phyloP scores from a whole-genome alignment of 139 green algal genomes.

The Parachlorella kessleri region DNA sequence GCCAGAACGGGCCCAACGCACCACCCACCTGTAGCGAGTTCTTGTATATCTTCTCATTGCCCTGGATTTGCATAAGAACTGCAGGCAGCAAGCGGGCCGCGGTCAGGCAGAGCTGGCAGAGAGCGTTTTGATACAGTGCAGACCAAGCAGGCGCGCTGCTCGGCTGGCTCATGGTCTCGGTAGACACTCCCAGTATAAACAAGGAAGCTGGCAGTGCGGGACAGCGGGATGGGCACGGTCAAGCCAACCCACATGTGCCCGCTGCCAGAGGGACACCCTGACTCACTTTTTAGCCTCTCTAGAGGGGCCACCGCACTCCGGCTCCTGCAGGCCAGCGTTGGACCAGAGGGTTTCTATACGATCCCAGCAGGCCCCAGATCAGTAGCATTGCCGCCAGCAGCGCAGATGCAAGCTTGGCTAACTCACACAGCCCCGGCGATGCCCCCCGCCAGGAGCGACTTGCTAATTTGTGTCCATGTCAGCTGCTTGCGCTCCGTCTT shows the following conservation, averaged over 20 bases:
- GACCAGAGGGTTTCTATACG: not conserved
- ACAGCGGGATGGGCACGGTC: no score
- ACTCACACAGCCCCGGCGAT: conserved; percentile 92
- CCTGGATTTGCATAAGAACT: conserved; percentile 97
- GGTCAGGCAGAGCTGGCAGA: no score
- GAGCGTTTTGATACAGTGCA: no score
- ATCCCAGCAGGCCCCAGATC: not conserved
- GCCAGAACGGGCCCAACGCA: no score
- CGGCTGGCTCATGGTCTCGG: no score
- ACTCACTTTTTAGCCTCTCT: conserved; percentile 90
- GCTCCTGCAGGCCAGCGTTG: conserved; percentile 67
- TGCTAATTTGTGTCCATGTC: conserved; percentile 66
- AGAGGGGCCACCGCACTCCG: conserved; percentile 96
- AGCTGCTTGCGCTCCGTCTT: conserved; percentile 29
- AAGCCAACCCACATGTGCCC: no score
- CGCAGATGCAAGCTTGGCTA: not conserved
- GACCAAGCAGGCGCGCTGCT: no score
- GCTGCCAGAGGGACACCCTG: no score
- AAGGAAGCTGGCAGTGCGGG: no score
- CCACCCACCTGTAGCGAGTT: conserved; percentile 85
- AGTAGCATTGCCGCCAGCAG: not conserved
- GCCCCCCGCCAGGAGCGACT: conserved; percentile 85
- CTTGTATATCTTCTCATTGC: conserved; percentile 90
- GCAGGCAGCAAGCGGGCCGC: no score
- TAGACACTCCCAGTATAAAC: no score